Conservation (phyloP, 2,329 filamentous ascomycete genomes). For the Fusarium tjaetaba region DNA sequence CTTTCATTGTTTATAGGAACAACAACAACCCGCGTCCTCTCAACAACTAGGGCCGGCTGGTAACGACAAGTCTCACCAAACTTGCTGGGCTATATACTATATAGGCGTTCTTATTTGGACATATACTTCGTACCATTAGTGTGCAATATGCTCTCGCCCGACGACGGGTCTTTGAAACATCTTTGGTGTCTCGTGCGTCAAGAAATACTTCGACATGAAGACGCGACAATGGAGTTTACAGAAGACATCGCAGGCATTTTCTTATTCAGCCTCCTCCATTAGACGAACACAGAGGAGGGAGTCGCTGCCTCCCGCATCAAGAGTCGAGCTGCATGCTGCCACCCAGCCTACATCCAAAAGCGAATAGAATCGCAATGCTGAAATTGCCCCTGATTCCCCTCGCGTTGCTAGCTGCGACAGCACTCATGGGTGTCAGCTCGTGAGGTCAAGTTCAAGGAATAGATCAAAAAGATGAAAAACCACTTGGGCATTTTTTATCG, state of each 20-base stretch:
- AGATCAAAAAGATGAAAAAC: not conserved
- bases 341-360: not conserved
- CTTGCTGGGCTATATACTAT: not conserved
- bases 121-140: not conserved
- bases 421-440: not conserved
- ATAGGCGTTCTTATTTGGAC: not conserved
- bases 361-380: not conserved
- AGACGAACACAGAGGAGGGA: not conserved
- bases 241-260: not conserved
- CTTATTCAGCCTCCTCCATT: not conserved
- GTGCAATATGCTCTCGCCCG: not conserved
- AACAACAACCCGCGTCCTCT: not conserved
- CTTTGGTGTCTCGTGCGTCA: not conserved
- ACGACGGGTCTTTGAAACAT: not conserved
- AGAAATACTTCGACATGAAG: not conserved
- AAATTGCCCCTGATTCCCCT: not conserved
- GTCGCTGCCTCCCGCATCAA: not conserved
- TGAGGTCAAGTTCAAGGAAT: not conserved
- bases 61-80: not conserved
- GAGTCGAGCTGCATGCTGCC: no score
- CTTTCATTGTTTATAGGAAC: not conserved
- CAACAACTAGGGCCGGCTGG: not conserved
- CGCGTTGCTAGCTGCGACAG: not conserved
- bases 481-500: not conserved
- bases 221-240: not conserved